Conservation (phyloP, 768 basidiomycete genomes). For the Phlegmacium glaucopus region DNA sequence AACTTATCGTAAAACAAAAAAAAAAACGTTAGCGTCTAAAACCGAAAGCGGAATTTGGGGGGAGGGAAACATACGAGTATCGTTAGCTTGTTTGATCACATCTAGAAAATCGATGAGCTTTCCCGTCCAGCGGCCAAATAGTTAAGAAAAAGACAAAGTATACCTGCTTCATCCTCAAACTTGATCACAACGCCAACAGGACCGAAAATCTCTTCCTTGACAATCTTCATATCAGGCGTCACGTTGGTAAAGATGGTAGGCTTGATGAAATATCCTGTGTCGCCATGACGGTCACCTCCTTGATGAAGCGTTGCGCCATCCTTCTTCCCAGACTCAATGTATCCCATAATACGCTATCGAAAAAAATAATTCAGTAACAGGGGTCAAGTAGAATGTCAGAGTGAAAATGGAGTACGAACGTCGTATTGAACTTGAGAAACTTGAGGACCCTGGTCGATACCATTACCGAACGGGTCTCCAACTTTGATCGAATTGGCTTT, state of each 20-base stretch:
- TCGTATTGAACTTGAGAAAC: slow-evolving; percentile 67
- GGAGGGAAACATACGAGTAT: slow-evolving; percentile 49
- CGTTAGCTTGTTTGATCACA: slow-evolving; percentile 74
- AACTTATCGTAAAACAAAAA: background rate
- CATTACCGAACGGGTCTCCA: slow-evolving; percentile 60
- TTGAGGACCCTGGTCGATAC: slow-evolving; percentile 66
- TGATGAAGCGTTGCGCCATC: slow-evolving; percentile 64
- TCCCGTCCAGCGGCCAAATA: background rate
- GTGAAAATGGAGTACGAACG: slow-evolving; percentile 29
- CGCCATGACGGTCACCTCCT: slow-evolving; percentile 59
- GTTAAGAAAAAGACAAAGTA: slow-evolving; percentile 7
- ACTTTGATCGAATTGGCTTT: slow-evolving; percentile 44
- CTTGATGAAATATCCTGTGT: slow-evolving; percentile 58
- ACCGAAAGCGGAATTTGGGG: background rate
- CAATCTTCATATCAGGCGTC: slow-evolving; percentile 70
- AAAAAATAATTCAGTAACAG: background rate
- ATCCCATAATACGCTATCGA: slow-evolving; percentile 66
- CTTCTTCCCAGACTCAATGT: slow-evolving; percentile 72
- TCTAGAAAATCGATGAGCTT: slow-evolving; percentile 29
- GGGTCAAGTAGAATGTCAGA: background rate
- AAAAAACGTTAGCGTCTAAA: background rate
- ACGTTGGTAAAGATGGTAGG: slow-evolving; percentile 76
- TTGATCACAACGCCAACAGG: slow-evolving; percentile 75
- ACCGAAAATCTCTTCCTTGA: slow-evolving; percentile 75
- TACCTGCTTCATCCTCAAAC: slow-evolving; percentile 62